Evolutionary conservation across 2,329 filamentous ascomycete genomes (phyloP).

Genomic region (Blumeriella jaapii): DNA sequence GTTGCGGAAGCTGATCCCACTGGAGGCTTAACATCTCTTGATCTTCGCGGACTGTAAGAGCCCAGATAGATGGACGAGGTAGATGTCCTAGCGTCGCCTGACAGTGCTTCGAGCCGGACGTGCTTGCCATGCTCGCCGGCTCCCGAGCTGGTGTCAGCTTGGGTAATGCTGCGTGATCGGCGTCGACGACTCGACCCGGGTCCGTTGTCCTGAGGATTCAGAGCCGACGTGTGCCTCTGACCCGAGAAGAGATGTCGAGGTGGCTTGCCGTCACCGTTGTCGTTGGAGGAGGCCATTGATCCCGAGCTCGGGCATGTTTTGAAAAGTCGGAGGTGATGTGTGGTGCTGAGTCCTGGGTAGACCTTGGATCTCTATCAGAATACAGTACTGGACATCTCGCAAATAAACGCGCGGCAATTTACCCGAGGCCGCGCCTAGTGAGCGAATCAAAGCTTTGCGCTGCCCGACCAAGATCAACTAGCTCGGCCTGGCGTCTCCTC

Average conservation of each 20-base stretch:
- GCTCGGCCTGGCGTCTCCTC: too few species aligned
- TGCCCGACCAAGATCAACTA: too few species aligned
- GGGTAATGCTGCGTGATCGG: constrained; percentile 6
- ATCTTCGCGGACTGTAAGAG: constrained; percentile 25
- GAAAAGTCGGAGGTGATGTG: too few species aligned
- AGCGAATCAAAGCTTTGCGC: too few species aligned
- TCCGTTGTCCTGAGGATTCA: constrained; percentile 6
- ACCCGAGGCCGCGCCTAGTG: too few species aligned
- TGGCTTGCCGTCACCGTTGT: constrained; percentile 8
- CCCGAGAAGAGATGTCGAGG: constrained; percentile 13
- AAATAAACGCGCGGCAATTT: too few species aligned
- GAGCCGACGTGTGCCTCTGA: constrained; percentile 5
- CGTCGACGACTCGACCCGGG: constrained; percentile 14
- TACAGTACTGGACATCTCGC: too few species aligned
- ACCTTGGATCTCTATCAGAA: too few species aligned
- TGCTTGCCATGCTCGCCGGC: constrained; percentile 14
- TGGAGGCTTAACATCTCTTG: constrained; percentile 18
- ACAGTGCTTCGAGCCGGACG: constrained; percentile 20
- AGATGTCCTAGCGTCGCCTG: constrained; percentile 13
- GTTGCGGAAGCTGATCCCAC: constrained; percentile 20
- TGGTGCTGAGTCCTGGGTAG: too few species aligned
- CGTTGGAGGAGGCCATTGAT: constrained; percentile 15
- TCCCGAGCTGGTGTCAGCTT: neutral
- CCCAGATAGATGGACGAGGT: constrained; percentile 27
- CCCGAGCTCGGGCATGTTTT: too few species aligned